Conservation (phyloP, 345 rosid genomes). For the Acer campestre region DNA sequence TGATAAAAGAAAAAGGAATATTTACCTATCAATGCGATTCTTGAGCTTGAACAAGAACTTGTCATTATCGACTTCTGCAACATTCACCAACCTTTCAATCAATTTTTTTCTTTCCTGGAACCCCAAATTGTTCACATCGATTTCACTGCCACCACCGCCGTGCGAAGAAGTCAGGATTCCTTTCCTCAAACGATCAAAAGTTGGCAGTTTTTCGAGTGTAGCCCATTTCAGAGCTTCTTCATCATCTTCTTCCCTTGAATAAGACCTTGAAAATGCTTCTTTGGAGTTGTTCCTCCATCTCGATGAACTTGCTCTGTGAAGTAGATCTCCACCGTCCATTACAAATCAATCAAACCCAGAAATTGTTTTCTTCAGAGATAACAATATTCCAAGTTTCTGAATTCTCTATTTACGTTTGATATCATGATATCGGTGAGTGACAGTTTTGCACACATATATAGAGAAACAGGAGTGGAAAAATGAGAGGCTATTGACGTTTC, state of each 20-base stretch:
- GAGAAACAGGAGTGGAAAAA: too few species aligned
- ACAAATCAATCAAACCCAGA: neutral
- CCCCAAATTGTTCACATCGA: conserved; percentile 27
- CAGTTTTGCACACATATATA: too few species aligned
- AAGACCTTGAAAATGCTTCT: conserved; percentile 55
- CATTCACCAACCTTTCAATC: conserved; percentile 36
- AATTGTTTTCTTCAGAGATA: too few species aligned
- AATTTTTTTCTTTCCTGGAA: conserved; percentile 25
- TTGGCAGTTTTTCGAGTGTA: conserved; percentile 49
- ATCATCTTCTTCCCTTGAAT: conserved; percentile 58
- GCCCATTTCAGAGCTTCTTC: conserved; percentile 68
- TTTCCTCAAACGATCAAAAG: conserved; percentile 38
- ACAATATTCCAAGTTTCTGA: too few species aligned
- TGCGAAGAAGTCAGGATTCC: conserved; percentile 34
- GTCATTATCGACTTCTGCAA: conserved; percentile 36
- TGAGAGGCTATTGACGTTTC: too few species aligned
- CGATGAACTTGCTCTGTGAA: neutral
- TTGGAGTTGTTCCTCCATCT: conserved; percentile 6
- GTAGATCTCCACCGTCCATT: neutral
- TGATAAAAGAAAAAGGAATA: too few species aligned
- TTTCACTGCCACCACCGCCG: conserved; percentile 24
- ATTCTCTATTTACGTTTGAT: too few species aligned
- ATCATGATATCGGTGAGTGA: too few species aligned
- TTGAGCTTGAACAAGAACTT: conserved; percentile 35
- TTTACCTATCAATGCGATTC: conserved; percentile 38